These are phyloP conservation scores for Cyclotella atomus DNA, from an alignment of 108 stramenopile species.

Conservation along the genomic window DNA sequence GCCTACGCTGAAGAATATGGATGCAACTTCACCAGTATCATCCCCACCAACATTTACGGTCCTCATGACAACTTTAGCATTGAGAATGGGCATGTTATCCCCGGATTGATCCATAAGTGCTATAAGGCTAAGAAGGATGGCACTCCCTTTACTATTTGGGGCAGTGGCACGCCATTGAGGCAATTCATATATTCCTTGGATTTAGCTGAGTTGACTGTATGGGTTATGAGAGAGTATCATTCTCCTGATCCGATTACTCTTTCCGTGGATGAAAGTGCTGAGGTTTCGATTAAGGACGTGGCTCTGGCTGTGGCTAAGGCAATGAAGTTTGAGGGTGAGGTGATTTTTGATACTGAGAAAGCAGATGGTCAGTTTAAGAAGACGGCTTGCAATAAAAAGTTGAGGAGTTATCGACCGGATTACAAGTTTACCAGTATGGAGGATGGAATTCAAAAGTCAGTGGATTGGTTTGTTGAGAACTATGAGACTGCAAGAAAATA, in stretches of 20 bases:
- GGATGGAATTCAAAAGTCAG: slow-evolving; percentile 90
- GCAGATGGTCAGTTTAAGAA: slow-evolving; percentile 99
- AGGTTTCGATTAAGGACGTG: slow-evolving; percentile 96
- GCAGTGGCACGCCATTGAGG: slow-evolving; percentile 92
- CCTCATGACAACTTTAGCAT: slow-evolving; percentile 96
- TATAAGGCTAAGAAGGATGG: slow-evolving; percentile 91
- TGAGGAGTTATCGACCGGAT: slow-evolving; percentile 86
- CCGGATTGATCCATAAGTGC: slow-evolving; percentile 99
- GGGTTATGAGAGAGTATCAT: slow-evolving; percentile 94
- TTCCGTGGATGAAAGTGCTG: slow-evolving; percentile 91
- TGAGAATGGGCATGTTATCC: slow-evolving; percentile 97
- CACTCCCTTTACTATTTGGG: slow-evolving; percentile 96
- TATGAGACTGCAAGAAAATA: slow-evolving; percentile 80
- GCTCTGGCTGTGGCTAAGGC: slow-evolving; percentile 92
- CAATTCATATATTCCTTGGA: slow-evolving; percentile 97
- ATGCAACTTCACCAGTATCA: slow-evolving; percentile 97
- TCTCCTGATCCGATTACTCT: slow-evolving; percentile 93
- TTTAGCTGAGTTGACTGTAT: slow-evolving; percentile 95
- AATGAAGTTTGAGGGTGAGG: slow-evolving; percentile 92
- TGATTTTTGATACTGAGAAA: slow-evolving; percentile 91
- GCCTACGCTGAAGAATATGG: slow-evolving; percentile 97
- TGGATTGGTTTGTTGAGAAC: slow-evolving; percentile 93
- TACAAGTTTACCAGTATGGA: slow-evolving; percentile 94
- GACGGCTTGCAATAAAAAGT: slow-evolving; percentile 95
- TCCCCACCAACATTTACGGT: slow-evolving; percentile 98